A percentile compares a stretch with the other conserved stretches of the same genome.
phyloP scores from a whole-genome alignment of 129 eudicot genomes.

The Escallonia herrerae region DNA sequence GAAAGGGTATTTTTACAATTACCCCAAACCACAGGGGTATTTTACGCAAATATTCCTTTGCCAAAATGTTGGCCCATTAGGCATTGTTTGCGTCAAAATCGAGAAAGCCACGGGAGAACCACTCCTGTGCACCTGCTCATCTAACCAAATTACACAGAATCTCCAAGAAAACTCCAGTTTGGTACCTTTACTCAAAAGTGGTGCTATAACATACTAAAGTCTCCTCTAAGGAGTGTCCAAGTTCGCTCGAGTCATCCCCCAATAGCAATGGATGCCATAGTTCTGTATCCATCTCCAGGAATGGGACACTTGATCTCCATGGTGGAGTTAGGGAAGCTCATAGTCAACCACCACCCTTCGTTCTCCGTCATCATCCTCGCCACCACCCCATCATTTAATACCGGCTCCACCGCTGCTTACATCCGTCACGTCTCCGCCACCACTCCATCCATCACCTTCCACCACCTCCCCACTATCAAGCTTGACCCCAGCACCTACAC shows the following conservation, averaged over 20 bases:
- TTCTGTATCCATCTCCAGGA: conserved; percentile 34
- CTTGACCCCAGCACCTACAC: neutral
- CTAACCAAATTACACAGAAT: too few species aligned
- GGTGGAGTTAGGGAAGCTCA: conserved; percentile 52
- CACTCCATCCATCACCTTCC: neutral
- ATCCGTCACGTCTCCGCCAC: neutral
- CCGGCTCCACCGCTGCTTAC: conserved; percentile 27
- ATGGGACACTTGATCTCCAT: conserved; percentile 39
- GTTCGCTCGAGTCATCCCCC: neutral
- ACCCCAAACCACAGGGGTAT: too few species aligned
- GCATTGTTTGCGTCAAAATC: too few species aligned
- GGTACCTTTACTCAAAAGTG: too few species aligned
- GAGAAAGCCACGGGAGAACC: too few species aligned
- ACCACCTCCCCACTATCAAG: neutral
- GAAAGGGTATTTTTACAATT: too few species aligned
- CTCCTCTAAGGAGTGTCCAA: too few species aligned
- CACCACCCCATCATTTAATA: conserved; percentile 14
- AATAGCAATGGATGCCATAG: conserved; percentile 16
- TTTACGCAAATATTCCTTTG: too few species aligned
- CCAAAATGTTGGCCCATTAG: too few species aligned
- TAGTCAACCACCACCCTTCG: conserved; percentile 24
- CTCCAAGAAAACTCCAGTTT: too few species aligned
- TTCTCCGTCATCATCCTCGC: conserved; percentile 23
- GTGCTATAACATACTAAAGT: too few species aligned
- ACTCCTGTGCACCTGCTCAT: too few species aligned